phyloP scores from a whole-genome alignment of 2,329 filamentous ascomycete species.

The Aspergillus sp. region DNA sequence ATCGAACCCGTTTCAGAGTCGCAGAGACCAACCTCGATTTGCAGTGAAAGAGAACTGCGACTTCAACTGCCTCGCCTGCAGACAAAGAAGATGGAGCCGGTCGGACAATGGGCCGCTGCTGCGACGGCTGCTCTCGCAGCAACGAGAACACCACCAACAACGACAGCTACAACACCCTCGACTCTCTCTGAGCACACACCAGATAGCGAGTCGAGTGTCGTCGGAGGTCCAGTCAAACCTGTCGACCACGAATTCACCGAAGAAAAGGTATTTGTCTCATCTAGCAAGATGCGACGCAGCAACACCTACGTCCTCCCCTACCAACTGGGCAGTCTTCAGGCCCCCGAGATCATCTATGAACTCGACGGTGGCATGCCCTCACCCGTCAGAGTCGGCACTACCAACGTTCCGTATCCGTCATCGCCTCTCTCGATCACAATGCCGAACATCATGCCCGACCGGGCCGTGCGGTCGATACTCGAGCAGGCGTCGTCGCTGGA shows the following conservation, averaged over 20 bases:
- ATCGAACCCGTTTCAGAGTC: not conserved
- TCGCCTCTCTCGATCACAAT: not conserved
- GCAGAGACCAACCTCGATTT: constrained; percentile 12
- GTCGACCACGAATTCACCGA: constrained; percentile 3
- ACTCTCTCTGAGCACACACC: constrained; percentile 1
- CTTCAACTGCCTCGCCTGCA: constrained; percentile 19
- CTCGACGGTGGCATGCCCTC: constrained; percentile 23
- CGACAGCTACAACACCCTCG: not conserved
- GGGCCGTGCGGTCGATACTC: constrained; percentile 49
- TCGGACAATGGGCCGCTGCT: not conserved
- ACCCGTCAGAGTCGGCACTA: constrained; percentile 8
- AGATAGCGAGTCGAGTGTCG: not conserved
- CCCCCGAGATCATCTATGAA: constrained; percentile 26
- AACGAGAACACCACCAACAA: not conserved
- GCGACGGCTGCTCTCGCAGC: not conserved
- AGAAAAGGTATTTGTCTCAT: constrained; percentile 20
- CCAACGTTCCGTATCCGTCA: not conserved
- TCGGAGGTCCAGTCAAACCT: not conserved
- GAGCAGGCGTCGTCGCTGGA: constrained; percentile 43
- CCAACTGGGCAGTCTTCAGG: constrained; percentile 15
- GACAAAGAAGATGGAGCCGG: constrained; percentile 11
- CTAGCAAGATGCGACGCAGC: constrained; percentile 11
- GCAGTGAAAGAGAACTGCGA: constrained; percentile 17
- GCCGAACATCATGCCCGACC: constrained; percentile 35
- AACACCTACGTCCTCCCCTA: constrained; percentile 12